phyloP scores from a whole-genome alignment of 2,329 filamentous ascomycete species.

The Exophiala spinifera region DNA sequence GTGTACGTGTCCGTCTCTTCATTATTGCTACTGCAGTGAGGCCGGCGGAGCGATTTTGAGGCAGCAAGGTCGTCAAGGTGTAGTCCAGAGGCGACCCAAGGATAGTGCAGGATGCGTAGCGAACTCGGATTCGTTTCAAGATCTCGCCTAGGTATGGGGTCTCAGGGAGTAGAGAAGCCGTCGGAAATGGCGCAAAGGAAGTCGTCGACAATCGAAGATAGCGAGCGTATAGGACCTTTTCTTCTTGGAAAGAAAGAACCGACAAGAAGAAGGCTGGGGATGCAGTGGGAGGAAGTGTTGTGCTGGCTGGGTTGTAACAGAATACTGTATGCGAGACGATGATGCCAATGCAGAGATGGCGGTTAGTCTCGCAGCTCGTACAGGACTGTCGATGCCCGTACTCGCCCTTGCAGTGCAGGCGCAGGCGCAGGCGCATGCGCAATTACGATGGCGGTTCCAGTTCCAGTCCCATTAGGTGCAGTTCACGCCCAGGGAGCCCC shows the following conservation, averaged over 20 bases:
- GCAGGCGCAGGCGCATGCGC: too few relatives aligned
- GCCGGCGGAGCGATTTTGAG: slow-evolving; percentile 3
- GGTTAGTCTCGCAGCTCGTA: too few relatives aligned
- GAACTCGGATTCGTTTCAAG: slow-evolving; percentile 13
- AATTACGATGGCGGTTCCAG: not conserved
- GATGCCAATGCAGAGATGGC: too few relatives aligned
- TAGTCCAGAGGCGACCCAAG: not conserved
- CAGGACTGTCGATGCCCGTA: too few relatives aligned
- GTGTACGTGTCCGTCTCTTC: slow-evolving; percentile 8
- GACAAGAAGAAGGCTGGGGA: not conserved
- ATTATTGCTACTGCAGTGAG: slow-evolving; percentile 16
- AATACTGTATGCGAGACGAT: too few relatives aligned
- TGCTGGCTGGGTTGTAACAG: too few relatives aligned
- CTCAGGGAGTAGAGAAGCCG: not conserved
- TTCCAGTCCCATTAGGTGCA: not conserved
- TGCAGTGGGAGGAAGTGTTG: too few relatives aligned
- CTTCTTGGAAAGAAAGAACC: not conserved
- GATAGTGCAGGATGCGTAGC: slow-evolving; percentile 1
- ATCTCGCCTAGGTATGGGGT: not conserved
- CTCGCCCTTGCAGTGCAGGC: too few relatives aligned
- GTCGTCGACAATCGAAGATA: not conserved
- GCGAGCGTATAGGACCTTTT: not conserved
- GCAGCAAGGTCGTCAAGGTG: not conserved
- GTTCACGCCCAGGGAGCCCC: not conserved
- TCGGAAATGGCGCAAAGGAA: not conserved